Evolutionary conservation across 768 basidiomycete species (phyloP), one percentile per base, ranked within the genome.

Genomic region (Rhizopogon rudus): DNA sequence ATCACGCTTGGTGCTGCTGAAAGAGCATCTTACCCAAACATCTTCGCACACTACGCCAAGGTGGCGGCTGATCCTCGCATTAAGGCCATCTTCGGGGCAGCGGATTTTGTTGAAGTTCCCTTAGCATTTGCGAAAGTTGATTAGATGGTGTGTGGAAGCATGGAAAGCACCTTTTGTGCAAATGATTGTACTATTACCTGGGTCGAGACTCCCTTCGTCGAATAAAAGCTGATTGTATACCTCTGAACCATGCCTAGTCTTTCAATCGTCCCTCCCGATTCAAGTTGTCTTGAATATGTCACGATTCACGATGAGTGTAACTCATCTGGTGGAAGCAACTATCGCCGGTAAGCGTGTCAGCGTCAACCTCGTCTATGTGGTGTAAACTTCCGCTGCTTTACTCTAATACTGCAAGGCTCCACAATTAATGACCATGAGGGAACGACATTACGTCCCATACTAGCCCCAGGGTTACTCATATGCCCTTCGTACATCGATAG

Each of bases 391-490:
- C 2, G 76, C 77, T 17, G 76, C 80, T n/a, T 88, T 61, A 98
- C 82, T 61, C 96, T 75, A 28, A 91, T 80, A 59, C 92, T 93
- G 44, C 94, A 82, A 44, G 89, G 88, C 65, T 97, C 91, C 57
- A 98, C 77, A 22, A 94, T 74, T 10, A 96, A 66, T 5, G 89
- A 86, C 22, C 88, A 72, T 28, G 86, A 70, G 2, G 93, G 91
- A 7, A 65, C 79, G 57, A 93, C 84, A 14, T 76, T 61, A 53
- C 78, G 77, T 41, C 83, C 86, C 40, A 25, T 33, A 61, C 56
- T 29, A 66, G 67, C 35, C 53, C 48, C 53, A 63, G 61, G 42
- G 52, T 25, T 25, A 5, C 25, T 25, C 25, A 25, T 25, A 4
- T 25, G 25, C 25, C 25, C 25, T 25, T 25, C 25, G 25, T 5